phyloP scores from a whole-genome alignment of 2,329 filamentous ascomycete species.

The Tolypocladium ovalisporum region DNA sequence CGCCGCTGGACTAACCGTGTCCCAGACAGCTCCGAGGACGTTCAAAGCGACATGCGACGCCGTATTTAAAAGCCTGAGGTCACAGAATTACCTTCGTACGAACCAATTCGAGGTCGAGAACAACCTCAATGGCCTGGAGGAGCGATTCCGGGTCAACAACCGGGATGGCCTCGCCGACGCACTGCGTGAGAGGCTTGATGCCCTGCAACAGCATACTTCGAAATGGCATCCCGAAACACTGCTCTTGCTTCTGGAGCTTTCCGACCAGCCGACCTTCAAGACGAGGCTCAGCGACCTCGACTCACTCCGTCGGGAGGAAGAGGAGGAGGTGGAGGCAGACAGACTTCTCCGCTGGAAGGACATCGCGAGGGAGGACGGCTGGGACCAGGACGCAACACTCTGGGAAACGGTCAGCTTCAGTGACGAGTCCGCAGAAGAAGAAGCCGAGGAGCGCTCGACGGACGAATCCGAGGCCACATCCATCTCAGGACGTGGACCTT shows the following conservation, averaged over 20 bases:
- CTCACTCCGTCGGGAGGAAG: conserved; percentile 29
- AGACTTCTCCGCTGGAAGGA: conserved; percentile 64
- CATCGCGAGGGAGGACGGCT: conserved; percentile 64
- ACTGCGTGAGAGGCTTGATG: conserved; percentile 46
- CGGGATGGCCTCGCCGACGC: conserved; percentile 71
- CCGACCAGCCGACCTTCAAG: conserved; percentile 66
- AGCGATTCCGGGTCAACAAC: conserved; percentile 74
- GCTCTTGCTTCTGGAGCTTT: conserved; percentile 68
- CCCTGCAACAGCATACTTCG: conserved; percentile 40
- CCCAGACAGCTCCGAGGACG: conserved; percentile 17
- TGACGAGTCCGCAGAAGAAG: conserved; percentile 50
- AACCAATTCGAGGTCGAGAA: conserved; percentile 65
- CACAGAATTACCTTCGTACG: conserved; percentile 50
- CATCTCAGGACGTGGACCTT: conserved; percentile 18
- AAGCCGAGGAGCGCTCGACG: conserved; percentile 21
- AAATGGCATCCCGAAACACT: conserved; percentile 73
- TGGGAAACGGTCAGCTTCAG: conserved; percentile 64
- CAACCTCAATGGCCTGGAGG: conserved; percentile 61
- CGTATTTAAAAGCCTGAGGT: conserved; percentile 38
- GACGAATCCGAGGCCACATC: conserved; percentile 24
- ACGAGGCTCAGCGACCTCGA: conserved; percentile 55
- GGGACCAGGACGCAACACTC: conserved; percentile 53
- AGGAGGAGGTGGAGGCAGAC: conserved; percentile 28
- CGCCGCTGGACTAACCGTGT: conserved; percentile 1
- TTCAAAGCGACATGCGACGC: conserved; percentile 37